Evolutionary conservation across 768 basidiomycete genomes (phyloP), one percentile per base, ranked within the genome.

Genomic region (Albatrellus ellisii): DNA sequence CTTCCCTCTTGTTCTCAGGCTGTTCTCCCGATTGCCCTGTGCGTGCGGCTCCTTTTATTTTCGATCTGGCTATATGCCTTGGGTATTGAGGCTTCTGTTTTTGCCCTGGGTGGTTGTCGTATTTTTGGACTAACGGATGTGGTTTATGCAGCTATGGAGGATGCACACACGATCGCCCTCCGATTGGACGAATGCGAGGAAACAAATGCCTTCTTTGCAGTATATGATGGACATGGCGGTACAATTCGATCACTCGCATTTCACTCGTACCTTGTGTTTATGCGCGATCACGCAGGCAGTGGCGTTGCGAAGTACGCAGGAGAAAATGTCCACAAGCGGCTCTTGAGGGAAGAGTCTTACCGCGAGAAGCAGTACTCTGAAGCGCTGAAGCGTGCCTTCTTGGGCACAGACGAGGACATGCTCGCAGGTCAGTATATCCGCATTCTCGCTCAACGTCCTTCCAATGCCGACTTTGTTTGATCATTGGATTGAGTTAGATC

Each of bases 221-320:
- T 99, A 1, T 98, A 95, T 56, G 95, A 99, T 63, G 95, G 95
- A 24, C 95, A 99, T 58, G 95, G 95, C 46, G 95, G 94, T 89
- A 55, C 50, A 74, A 59, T 41, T 18, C n/a, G n/a, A n/a, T n/a
- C 36, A 22, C 32, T 25, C 38, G 37, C 39, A 25, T 24, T 11
- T 17, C 4, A 21, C 22, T 14, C 50, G 54, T 10, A 38, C 28
- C 4, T 22, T 43, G 32, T 42, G 45, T 48, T 27, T 21, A 26
- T 41, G 6, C 44, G 36, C 27, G 15, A 29, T 4, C 40, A 15
- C 27, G 15, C 51, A 94, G 90, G 90, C 28, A 70, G 77, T 22
- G 72, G 79, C 4, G 85, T 89, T n/a, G 87, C 90, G 21, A 75
- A 70, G 59, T 95, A 78, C 60, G 84, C 91, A 2, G 91, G 91